Evolutionary conservation across 306 rosid genomes (phyloP).

Genomic region (Quercus alba): DNA sequence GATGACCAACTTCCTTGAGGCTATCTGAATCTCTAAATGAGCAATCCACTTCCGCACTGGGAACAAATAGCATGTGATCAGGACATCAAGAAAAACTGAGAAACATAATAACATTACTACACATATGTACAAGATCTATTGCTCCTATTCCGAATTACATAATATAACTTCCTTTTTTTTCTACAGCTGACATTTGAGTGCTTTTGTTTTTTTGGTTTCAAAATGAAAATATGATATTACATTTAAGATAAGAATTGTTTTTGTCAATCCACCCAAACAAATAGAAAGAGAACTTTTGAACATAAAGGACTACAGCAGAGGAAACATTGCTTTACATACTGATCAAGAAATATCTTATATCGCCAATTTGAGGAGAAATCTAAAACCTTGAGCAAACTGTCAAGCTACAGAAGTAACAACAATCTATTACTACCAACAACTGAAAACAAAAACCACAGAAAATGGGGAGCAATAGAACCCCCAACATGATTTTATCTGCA

Average conservation of each 20-base stretch:
- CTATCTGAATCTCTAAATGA: constrained; percentile 40
- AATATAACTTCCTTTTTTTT: no score
- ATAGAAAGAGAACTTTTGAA: background rate
- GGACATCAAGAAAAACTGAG: background rate
- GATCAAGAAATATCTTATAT: background rate
- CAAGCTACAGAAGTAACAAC: background rate
- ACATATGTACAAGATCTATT: background rate
- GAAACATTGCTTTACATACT: background rate
- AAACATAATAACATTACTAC: background rate
- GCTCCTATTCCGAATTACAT: background rate
- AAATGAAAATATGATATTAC: background rate
- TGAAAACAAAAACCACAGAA: background rate
- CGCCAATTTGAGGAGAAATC: no score
- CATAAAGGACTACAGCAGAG: background rate
- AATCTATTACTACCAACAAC: background rate
- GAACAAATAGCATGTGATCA: constrained; percentile 16
- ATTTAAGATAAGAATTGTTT: background rate
- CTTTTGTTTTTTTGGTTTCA: background rate
- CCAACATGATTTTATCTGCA: background rate
- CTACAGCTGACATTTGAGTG: background rate
- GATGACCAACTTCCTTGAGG: background rate
- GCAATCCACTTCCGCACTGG: constrained; percentile 59
- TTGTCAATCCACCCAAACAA: background rate
- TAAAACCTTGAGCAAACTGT: background rate
- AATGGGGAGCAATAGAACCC: background rate